A percentile compares a stretch with the other conserved stretches of the same genome.
Evolutionary conservation across 2,329 filamentous ascomycete species (phyloP).

Genomic region (Fusarium circinatum): DNA sequence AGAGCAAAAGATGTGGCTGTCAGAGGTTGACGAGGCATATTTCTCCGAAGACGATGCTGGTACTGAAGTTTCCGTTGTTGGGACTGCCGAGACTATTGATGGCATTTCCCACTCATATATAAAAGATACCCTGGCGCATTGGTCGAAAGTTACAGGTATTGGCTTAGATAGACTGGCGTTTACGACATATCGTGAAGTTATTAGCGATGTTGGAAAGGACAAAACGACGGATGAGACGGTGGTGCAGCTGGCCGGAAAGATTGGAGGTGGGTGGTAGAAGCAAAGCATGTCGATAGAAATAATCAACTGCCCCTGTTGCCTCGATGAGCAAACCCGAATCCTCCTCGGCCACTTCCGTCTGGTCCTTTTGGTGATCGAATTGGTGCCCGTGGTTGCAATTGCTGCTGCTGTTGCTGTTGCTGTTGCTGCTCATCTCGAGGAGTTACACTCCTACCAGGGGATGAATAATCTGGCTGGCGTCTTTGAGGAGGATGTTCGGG

Average conservation of each 20-base stretch:
- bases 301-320: constrained; percentile 58
- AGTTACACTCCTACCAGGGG: constrained; percentile 50
- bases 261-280: constrained; percentile 89
- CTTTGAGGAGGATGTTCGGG: constrained; percentile 63
- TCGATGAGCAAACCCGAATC: constrained; percentile 78
- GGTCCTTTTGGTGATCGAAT: constrained; percentile 82
- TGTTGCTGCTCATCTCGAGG: constrained; percentile 67
- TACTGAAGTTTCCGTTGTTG: constrained; percentile 40
- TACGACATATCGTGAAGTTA: constrained; percentile 90
- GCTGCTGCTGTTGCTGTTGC: constrained; percentile 45
- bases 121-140: constrained; percentile 76
- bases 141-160: constrained; percentile 78
- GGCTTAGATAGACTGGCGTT: constrained; percentile 77
- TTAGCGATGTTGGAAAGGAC: constrained; percentile 92
- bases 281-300: constrained; percentile 41
- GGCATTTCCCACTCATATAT: constrained; percentile 75
- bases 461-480: constrained; percentile 52
- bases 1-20: constrained; percentile 88
- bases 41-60: constrained; percentile 76
- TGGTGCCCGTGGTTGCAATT: constrained; percentile 64
- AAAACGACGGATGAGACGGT: constrained; percentile 78
- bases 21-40: constrained; percentile 87
- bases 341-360: constrained; percentile 78
- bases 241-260: constrained; percentile 87
- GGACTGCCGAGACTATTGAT: constrained; percentile 60